Evolutionary conservation across 192 early-diverging fungal genomes (phyloP).

Genomic region (Backusella circina): DNA sequence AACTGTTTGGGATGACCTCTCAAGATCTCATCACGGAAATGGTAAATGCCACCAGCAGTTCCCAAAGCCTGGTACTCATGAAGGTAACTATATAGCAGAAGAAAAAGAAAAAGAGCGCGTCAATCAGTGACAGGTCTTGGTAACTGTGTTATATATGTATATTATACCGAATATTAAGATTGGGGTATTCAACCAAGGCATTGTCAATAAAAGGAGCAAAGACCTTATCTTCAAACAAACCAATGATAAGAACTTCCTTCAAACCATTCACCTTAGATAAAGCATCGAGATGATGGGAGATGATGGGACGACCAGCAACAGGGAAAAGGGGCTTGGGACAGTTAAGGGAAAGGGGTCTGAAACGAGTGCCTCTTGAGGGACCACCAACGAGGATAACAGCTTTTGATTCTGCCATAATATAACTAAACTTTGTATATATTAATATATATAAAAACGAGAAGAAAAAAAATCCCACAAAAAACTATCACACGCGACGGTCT

Average conservation of each 20-base stretch:
- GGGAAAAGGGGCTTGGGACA: conserved; percentile 98
- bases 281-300: conserved; percentile 94
- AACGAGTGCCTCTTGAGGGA: conserved; percentile 94
- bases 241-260: conserved; percentile 92
- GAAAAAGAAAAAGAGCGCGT: not conserved
- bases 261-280: conserved; percentile 84
- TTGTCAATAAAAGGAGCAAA: conserved; percentile 88
- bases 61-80: conserved; percentile 97
- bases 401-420: conserved; percentile 50
- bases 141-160: not conserved
- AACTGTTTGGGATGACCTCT: conserved; percentile 87
- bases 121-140: not conserved
- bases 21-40: conserved; percentile 98
- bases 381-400: conserved; percentile 97
- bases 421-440: not conserved
- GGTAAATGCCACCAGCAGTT: conserved; percentile 95
- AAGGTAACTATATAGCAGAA: conserved; percentile 67
- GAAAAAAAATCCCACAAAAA: not conserved
- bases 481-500: too few relatives aligned
- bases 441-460: not conserved
- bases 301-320: conserved; percentile 92
- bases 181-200: conserved; percentile 83
- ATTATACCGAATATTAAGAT: conserved; percentile 76
- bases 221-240: conserved; percentile 95
- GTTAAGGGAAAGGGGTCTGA: conserved; percentile 95